Base-by-base conservation (phyloP, 352 stramenopile species). In the Discostella stelligera region DNA sequence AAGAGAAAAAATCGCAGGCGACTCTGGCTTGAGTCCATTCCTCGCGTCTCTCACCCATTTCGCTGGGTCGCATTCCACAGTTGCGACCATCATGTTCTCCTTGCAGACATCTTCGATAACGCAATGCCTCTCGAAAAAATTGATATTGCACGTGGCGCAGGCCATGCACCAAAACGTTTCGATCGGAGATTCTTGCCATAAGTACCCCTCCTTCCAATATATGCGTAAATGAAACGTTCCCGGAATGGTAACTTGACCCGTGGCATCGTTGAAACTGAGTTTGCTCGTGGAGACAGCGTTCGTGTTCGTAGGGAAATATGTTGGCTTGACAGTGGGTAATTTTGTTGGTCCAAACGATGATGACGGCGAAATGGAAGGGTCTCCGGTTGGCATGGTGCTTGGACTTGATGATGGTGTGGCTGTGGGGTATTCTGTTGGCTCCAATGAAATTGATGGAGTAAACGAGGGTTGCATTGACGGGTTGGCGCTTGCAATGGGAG, bases 151-250 rank as follows among this genome's bases (percentile, higher is more conserved):
- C 14, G 44, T 37, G n/a, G 73, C 73, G 39, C 73, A 81, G 7
- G 73, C 66, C 27, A 75, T 49, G 49, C 73, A 81, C 8, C 30
- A 76, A 59, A 59, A 81, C 11, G 27, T 52, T 53, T 81, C 66
- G 2, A 66, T 20, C 16, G 56, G 25, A 8, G 27, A 54, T 53
- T 81, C 73, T 71, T 81, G 73, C 73, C 73, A 81, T 3, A 71
- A 48, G 37, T 44, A 44, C 0, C 66, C 73, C 20, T 13, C 20
- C 30, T 76, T 44, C 73, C 73, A 81, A 21, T 69, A 52, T 0
- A 81, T 60, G 23, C 73, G 66, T 44, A 81, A 37, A 37, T 46
- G 50, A 25, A 81, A 81, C 61, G n/a, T 72, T 2, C 32, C 63
- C 65, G 63, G 14, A 20, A 41, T 52, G 44, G 54, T 20, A 37